Percentiles rank a stretch among this genome's conserved stretches.
Conservation (phyloP, 1,139 yeast genomes). For the Suhomyces yuchorum region DNA sequence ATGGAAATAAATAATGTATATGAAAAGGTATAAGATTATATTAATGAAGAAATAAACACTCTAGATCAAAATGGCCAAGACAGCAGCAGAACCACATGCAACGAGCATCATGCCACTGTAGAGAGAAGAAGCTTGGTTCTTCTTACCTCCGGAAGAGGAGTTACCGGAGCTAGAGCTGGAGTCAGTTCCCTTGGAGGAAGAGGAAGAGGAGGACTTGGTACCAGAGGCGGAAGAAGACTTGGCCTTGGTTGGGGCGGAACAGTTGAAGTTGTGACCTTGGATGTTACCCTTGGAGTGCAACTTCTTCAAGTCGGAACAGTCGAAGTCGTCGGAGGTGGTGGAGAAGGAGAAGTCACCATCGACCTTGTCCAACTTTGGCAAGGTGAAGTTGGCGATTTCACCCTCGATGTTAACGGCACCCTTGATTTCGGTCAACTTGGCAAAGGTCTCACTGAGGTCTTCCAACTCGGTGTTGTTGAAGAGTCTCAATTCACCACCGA, state of each 20-base stretch:
- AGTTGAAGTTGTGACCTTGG: constrained; percentile 49
- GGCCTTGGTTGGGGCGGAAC: constrained; percentile 37
- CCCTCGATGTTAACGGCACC: constrained; percentile 50
- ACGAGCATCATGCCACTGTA: constrained; percentile 15
- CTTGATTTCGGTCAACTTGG: constrained; percentile 34
- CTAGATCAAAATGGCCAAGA: constrained; percentile 24
- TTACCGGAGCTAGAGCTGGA: constrained; percentile 13
- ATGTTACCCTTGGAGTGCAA: constrained; percentile 37
- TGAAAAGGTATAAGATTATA: background rate
- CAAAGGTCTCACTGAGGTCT: constrained; percentile 35
- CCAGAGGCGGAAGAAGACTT: constrained; percentile 12
- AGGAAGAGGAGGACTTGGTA: too few species aligned
- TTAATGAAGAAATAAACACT: constrained; percentile 8
- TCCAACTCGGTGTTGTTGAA: constrained; percentile 47
- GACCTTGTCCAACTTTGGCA: constrained; percentile 40
- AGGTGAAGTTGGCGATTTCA: constrained; percentile 41
- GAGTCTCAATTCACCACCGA: constrained; percentile 48
- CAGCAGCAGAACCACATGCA: constrained; percentile 24
- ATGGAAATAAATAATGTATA: background rate
- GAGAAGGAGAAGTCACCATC: constrained; percentile 47
- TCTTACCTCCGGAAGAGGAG: constrained; percentile 17
- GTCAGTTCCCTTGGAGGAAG: constrained; percentile 19
- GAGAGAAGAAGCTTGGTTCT: constrained; percentile 21
- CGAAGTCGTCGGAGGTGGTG: constrained; percentile 42
- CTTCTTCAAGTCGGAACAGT: constrained; percentile 39